Conservation (phyloP, 495 filamentous ascomycete genomes). For the Talaromyces borbonicus region DNA sequence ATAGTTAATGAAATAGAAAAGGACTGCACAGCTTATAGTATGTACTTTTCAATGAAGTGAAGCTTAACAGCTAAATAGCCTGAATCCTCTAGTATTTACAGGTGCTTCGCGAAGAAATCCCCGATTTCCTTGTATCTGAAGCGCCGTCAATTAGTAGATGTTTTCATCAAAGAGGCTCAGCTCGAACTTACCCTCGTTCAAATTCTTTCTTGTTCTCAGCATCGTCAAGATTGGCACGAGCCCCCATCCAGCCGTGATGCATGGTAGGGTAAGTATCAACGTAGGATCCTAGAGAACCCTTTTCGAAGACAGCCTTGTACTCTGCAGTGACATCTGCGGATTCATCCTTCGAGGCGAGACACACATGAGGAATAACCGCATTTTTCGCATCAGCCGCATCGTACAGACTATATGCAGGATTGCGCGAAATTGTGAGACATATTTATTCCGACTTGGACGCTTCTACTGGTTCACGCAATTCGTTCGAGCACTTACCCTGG, state of each 20-base stretch:
- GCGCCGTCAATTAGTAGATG: slow-evolving; percentile 3
- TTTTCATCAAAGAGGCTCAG: not conserved
- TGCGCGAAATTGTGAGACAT: too few relatives aligned
- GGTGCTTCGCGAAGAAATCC: slow-evolving; percentile 35
- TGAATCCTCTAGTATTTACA: slow-evolving; percentile 10
- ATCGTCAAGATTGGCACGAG: slow-evolving; percentile 43
- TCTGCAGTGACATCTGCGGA: slow-evolving; percentile 28
- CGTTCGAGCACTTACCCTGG: slow-evolving; percentile 26
- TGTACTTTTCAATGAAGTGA: not conserved
- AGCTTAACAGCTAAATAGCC: not conserved
- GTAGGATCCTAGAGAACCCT: slow-evolving; percentile 23
- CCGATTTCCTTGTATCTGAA: slow-evolving; percentile 30
- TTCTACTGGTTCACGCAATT: too few relatives aligned
- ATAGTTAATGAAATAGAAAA: too few relatives aligned
- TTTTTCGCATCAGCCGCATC: slow-evolving; percentile 33
- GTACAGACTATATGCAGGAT: slow-evolving; percentile 20
- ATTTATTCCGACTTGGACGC: too few relatives aligned
- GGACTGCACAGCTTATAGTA: too few relatives aligned
- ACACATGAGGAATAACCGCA: slow-evolving; percentile 42
- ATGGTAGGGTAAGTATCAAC: slow-evolving; percentile 43
- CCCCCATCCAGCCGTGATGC: slow-evolving; percentile 57
- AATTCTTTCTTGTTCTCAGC: slow-evolving; percentile 41
- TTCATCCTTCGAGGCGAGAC: slow-evolving; percentile 46
- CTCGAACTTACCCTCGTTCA: slow-evolving; percentile 35
- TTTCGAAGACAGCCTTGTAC: slow-evolving; percentile 28